phyloP scores from a whole-genome alignment of 2,329 filamentous ascomycete genomes.

The Aphanoascus verrucosus region DNA sequence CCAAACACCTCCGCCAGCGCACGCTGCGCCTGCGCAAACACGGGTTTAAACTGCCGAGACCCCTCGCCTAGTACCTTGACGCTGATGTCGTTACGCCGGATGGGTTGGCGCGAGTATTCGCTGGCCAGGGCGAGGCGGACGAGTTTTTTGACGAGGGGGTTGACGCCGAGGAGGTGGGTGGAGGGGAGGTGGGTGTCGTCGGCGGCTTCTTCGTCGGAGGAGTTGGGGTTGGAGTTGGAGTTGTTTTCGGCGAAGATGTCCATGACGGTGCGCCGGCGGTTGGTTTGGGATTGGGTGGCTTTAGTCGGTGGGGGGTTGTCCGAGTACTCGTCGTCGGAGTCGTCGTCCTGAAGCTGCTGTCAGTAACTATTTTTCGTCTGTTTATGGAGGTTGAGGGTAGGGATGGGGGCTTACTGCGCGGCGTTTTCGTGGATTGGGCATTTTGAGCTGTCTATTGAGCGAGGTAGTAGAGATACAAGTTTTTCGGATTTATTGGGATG shows the following conservation, averaged over 20 bases:
- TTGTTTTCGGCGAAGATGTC: constrained; percentile 10
- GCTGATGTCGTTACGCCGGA: constrained; percentile 49
- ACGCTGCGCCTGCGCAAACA: constrained; percentile 67
- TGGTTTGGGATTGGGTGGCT: constrained; percentile 12
- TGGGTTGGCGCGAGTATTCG: constrained; percentile 49
- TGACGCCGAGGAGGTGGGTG: background rate
- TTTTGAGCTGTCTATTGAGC: background rate
- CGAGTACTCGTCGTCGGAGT: constrained; percentile 2
- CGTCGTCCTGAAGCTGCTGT: background rate
- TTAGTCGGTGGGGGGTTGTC: background rate
- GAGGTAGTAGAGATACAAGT: background rate
- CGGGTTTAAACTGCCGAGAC: constrained; percentile 58
- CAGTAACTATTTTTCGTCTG: background rate
- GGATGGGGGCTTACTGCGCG: constrained; percentile 11
- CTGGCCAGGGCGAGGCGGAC: constrained; percentile 51
- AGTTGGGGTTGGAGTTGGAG: no score
- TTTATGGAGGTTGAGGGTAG: background rate
- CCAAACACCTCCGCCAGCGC: constrained; percentile 65
- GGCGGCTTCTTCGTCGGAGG: background rate
- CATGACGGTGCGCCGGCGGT: constrained; percentile 13
- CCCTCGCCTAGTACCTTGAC: constrained; percentile 60
- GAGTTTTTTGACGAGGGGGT: constrained; percentile 47
- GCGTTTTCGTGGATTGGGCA: constrained; percentile 14
- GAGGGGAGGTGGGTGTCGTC: background rate
- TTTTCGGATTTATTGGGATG: no score